Evolutionary conservation across 352 stramenopile species (phyloP), one percentile per base, ranked within the genome.

Genomic region (Achlya hypogyna): DNA sequence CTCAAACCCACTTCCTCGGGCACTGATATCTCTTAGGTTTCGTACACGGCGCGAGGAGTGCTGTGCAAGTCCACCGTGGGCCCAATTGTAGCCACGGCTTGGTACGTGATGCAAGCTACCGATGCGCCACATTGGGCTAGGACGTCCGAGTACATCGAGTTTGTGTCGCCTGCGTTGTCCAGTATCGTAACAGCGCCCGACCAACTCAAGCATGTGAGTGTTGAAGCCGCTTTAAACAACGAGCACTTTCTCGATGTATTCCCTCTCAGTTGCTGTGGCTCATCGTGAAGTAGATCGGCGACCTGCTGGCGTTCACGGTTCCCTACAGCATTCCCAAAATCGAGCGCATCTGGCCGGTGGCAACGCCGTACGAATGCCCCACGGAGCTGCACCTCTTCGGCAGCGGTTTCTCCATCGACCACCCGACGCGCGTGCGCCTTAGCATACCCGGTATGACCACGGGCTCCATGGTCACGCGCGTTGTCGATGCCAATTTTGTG

Each of bases 331-430:
- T 58, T 16, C 60, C 60, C 27, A 40, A 58, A 58, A 34, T 67
- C 35, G 20, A 67, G 18, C 60, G 60, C 6, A 58, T 67, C 23
- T 67, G 60, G 60, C 60, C 60, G 4, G 28, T 58, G 12, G 60
- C 47, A 25, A 27, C 43, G 14, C 60, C 60, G 16, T 67, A 59
- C 28, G 60, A 67, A 32, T 12, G 40, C 23, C n/a, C 38, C 18
- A 67, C 60, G 12, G 60, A 67, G 32, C 5, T 67, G 18, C 60
- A 67, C 34, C 16, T 67, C 10, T 67, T 67, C 59, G 60, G 60
- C 32, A 1, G 32, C 10, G 60, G 60, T 1, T 67, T 67, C 45
- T 29, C 43, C 14, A 54, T 20, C 35, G 12, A 16, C 10, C 22
- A 53, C 27, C 38, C 51, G 22, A 67, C 47, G 5, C n/a, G 27